Conservation (phyloP, 2,329 filamentous ascomycete species). For the Penicillium sp. region DNA sequence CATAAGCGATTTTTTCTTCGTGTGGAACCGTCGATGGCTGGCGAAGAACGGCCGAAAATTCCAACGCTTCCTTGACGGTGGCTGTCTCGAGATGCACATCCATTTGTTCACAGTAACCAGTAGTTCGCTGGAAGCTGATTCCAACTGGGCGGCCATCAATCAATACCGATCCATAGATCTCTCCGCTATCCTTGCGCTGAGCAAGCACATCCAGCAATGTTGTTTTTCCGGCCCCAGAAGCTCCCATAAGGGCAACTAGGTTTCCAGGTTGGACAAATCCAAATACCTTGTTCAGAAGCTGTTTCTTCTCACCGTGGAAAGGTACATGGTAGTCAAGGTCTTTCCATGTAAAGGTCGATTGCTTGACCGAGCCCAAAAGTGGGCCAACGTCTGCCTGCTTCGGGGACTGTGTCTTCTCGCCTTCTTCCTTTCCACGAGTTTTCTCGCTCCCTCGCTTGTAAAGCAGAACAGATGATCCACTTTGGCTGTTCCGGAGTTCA, state of each 20-base stretch:
- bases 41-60: conserved; percentile 56
- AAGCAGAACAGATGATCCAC: conserved; percentile 26
- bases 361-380: conserved; percentile 49
- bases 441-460: conserved; percentile 29
- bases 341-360: conserved; percentile 71
- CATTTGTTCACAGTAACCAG: conserved; percentile 52
- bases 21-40: conserved; percentile 48
- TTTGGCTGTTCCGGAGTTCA: conserved; percentile 46
- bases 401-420: not conserved
- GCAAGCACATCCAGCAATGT: conserved; percentile 41
- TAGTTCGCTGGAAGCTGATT: conserved; percentile 43
- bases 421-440: not conserved
- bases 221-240: conserved; percentile 60
- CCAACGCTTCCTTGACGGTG: conserved; percentile 56
- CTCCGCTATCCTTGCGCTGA: conserved; percentile 38
- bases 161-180: conserved; percentile 35
- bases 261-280: conserved; percentile 67
- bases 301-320: conserved; percentile 38
- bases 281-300: conserved; percentile 51
- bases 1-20: conserved; percentile 56
- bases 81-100: conserved; percentile 57
- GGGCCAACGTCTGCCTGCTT: conserved; percentile 1
- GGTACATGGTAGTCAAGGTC: conserved; percentile 62
- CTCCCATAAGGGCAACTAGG: conserved; percentile 71
- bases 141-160: conserved; percentile 38